Percentiles rank a stretch among this genome's conserved stretches.
These are phyloP conservation scores for Scheffersomyces coipomensis DNA, from an alignment of 805 yeast species.

Conservation along the genomic window DNA sequence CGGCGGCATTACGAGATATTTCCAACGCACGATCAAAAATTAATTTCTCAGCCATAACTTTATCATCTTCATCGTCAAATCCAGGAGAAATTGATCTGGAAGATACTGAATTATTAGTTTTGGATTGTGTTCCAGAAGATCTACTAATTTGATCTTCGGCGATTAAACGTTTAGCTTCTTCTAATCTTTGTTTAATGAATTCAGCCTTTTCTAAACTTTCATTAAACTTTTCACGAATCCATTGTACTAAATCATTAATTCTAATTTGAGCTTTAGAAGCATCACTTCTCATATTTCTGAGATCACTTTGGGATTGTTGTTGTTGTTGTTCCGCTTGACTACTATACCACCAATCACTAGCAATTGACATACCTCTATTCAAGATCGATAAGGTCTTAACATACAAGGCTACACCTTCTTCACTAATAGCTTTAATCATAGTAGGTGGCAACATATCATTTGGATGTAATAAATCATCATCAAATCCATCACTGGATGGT, in stretches of 20 bases:
- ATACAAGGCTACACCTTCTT: slow-evolving; percentile 84
- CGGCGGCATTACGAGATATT: slow-evolving; percentile 88
- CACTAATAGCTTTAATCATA: slow-evolving; percentile 61
- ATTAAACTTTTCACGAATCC: slow-evolving; percentile 87
- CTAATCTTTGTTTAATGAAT: slow-evolving; percentile 56
- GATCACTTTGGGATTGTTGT: neutral
- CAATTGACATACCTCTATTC: slow-evolving; percentile 82
- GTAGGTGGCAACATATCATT: slow-evolving; percentile 53
- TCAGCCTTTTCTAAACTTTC: slow-evolving; percentile 90
- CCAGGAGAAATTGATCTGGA: neutral
- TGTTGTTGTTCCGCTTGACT: slow-evolving; percentile 28
- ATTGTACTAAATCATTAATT: slow-evolving; percentile 75
- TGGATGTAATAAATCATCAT: slow-evolving; percentile 34
- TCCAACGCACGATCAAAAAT: slow-evolving; percentile 93
- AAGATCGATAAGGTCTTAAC: slow-evolving; percentile 79
- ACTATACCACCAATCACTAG: slow-evolving; percentile 87
- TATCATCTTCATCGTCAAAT: neutral
- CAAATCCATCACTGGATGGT: slow-evolving; percentile 45
- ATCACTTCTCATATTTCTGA: slow-evolving; percentile 5
- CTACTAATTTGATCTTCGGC: slow-evolving; percentile 13
- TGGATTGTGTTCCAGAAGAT: slow-evolving; percentile 1
- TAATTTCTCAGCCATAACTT: slow-evolving; percentile 73
- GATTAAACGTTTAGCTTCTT: slow-evolving; percentile 45
- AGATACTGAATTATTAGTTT: slow-evolving; percentile 1
- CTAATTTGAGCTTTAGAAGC: slow-evolving; percentile 28